Evolutionary conservation across 306 rosid species (phyloP).

Genomic region (Alnus rubra): DNA sequence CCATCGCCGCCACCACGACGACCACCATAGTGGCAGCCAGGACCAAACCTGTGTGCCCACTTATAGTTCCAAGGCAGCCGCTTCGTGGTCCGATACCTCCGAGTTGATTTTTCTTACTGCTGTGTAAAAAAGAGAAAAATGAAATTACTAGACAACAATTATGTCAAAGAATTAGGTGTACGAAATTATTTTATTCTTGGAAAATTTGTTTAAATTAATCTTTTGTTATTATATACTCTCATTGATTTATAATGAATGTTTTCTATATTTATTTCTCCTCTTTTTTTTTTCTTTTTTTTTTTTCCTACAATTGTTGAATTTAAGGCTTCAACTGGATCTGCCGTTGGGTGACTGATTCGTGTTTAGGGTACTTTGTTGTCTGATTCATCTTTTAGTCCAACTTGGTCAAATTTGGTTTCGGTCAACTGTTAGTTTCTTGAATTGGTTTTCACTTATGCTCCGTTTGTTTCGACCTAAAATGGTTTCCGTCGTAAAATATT

Average conservation of each 20-base stretch:
- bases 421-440: no score
- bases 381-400: no score
- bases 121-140: conserved; percentile 1
- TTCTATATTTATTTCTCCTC: no score
- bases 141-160: not conserved
- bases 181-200: not conserved
- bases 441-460: no score
- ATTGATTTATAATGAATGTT: not conserved
- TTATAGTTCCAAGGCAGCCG: not conserved
- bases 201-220: not conserved
- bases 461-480: no score
- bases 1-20: conserved; percentile 5
- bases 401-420: no score
- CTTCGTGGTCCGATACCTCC: conserved; percentile 12
- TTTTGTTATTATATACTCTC: not conserved
- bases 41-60: not conserved
- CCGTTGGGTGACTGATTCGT: no score
- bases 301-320: no score
- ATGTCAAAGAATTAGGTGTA: not conserved
- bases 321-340: no score
- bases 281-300: no score
- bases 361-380: no score
- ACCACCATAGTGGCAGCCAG: not conserved
- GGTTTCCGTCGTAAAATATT: no score
- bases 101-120: conserved; percentile 33